phyloP scores from a whole-genome alignment of 1,284 basidiomycete species.

The Stereum hirsutum region DNA sequence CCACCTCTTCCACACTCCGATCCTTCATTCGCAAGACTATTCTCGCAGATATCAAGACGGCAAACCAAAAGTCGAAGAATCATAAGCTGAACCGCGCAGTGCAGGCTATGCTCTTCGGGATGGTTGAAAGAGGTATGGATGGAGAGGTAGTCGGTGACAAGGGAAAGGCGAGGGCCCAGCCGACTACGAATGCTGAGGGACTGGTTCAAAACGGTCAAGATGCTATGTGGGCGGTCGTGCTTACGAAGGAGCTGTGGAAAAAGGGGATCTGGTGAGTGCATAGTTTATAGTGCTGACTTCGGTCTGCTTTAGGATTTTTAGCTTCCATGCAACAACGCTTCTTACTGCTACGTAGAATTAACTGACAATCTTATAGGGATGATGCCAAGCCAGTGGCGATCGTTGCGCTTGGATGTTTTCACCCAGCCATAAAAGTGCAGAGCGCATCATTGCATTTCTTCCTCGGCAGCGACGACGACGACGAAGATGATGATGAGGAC shows the following conservation, averaged over 20 bases:
- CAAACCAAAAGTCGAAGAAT: conserved; percentile 85
- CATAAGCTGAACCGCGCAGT: conserved; percentile 96
- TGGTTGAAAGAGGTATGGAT: conserved; percentile 90
- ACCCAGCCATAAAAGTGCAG: conserved; percentile 93
- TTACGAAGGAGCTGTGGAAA: conserved; percentile 93
- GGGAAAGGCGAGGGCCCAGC: conserved; percentile 49
- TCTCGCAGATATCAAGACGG: conserved; percentile 89
- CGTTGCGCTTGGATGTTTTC: conserved; percentile 86
- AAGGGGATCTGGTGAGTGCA: conserved; percentile 77
- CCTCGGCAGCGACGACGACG: conserved; percentile 73
- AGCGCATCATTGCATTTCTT: conserved; percentile 97
- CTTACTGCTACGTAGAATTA: too few relatives aligned
- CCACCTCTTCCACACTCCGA: conserved; percentile 79
- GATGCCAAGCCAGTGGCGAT: conserved; percentile 95
- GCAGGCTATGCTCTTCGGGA: conserved; percentile 92
- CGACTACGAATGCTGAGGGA: conserved; percentile 30
- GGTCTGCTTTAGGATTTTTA: not conserved
- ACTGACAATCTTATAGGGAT: too few relatives aligned
- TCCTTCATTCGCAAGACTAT: conserved; percentile 91
- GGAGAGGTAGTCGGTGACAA: conserved; percentile 76
- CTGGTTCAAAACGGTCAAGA: conserved; percentile 61
- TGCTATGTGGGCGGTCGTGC: conserved; percentile 95
- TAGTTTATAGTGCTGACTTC: not conserved
- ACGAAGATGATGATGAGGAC: conserved; percentile 62
- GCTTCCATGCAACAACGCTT: not conserved